Base-by-base conservation (phyloP, 495 filamentous ascomycete species). In the Podospora bellae-mahoneyi region DNA sequence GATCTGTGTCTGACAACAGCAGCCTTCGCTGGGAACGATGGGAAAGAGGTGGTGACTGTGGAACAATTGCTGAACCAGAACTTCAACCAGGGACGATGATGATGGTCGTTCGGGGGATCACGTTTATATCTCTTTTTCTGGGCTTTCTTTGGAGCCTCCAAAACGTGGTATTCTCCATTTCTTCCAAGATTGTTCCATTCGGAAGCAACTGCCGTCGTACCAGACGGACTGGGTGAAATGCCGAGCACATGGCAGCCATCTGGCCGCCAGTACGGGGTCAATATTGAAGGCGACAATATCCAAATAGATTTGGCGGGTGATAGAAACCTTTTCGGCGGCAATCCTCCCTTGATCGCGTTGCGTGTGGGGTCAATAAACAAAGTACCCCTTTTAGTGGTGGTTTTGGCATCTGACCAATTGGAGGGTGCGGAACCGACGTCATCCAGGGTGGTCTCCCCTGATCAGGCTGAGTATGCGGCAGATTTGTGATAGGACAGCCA, bases 171-270 rank as follows among this genome's bases (percentile, higher is more conserved):
- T 62, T 26, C 30, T 18, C 28, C 30, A 4, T 64, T 66, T 32
- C 27, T 27, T 27, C 57, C 28, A 58, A 20, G 55, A 58, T 48
- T 48, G 39, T 48, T 48, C 39, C 39, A 48, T 58, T 58, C 55
- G 55, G 55, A 26, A 58, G 39, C 55, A 74, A 75, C 73, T 75
- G 73, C 73, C 73, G 73, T 55, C 53, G 63, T 64, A 64, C 54
- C n/a, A 57, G 19, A 27, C 23, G 7, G 32, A 32, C 7, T 48
- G 39, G 32, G 53, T 20, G 32, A 73, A 73, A 65, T 75, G 73
- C 73, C 73, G 73, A 73, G 71, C 18, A 66, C 73, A 68, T 68
- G 71, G 30, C 55, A 58, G 23, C n/a, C 55, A 58, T 58, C n/a
- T 58, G 55, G 55, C 9, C n/a, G 23, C 13, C 55, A 20, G 55